Percentiles rank a stretch among this genome's conserved stretches.
These are phyloP conservation scores for Kodamaea kaohsiungensis DNA, from an alignment of 805 yeast species.

Conservation along the genomic window DNA sequence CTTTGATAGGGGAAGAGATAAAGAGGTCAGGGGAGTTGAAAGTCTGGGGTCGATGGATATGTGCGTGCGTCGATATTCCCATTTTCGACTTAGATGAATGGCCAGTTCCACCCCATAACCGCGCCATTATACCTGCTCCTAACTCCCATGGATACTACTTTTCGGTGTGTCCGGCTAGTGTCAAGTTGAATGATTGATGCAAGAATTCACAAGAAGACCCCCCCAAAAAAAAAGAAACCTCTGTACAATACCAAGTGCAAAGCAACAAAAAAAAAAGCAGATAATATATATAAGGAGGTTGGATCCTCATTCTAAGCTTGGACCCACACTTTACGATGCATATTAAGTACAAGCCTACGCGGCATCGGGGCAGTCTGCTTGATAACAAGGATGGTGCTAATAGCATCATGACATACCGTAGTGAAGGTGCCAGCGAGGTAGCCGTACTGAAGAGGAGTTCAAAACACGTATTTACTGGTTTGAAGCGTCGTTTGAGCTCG, in stretches of 20 bases:
- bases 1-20: no score
- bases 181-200: not conserved
- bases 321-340: not conserved
- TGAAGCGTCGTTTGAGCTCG: not conserved
- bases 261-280: not conserved
- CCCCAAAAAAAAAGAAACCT: conserved; percentile 3
- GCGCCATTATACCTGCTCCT: not conserved
- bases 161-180: conserved; percentile 1
- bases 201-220: conserved; percentile 2
- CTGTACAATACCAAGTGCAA: not conserved
- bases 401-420: not conserved
- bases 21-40: no score
- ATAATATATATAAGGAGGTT: not conserved
- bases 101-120: not conserved
- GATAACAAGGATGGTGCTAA: not conserved
- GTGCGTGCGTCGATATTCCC: not conserved
- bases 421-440: not conserved
- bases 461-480: not conserved
- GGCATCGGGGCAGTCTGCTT: conserved; percentile 1
- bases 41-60: not conserved
- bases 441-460: not conserved
- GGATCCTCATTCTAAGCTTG: not conserved
- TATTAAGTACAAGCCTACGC: conserved; percentile 4
- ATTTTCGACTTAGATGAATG: not conserved
- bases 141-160: not conserved